A percentile compares a stretch with the other conserved stretches of the same genome.
Conservation (phyloP, 2,329 filamentous ascomycete genomes). For the Botrytis sinoallii region DNA sequence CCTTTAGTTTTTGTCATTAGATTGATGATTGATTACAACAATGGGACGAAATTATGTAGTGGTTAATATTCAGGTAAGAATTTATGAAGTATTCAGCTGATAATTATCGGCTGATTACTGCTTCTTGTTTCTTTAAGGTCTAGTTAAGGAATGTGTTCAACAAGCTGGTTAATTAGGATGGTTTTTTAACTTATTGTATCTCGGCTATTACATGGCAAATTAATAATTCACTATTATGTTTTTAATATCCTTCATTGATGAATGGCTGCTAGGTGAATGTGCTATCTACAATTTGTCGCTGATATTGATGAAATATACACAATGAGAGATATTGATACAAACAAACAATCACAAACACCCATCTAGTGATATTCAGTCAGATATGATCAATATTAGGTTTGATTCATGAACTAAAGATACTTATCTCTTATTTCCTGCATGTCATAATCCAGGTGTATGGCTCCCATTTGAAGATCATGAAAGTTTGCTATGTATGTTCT, state of each 20-base stretch:
- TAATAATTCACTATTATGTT: not conserved
- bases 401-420: not conserved
- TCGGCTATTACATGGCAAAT: not conserved
- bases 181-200: not conserved
- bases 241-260: not conserved
- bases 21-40: not conserved
- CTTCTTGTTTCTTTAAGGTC: not conserved
- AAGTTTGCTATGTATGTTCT: fast-evolving
- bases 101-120: not conserved
- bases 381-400: fast-evolving
- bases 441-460: not conserved
- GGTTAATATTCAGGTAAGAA: too few species aligned
- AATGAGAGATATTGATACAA: not conserved
- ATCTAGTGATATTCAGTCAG: not conserved
- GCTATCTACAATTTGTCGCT: not conserved
- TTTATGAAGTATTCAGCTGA: not conserved
- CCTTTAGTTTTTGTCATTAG: not conserved
- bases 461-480: not conserved
- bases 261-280: not conserved
- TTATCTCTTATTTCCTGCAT: not conserved
- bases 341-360: not conserved
- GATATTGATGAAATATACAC: not conserved
- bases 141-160: not conserved
- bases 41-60: not conserved
- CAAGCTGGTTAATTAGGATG: not conserved